Conservation (phyloP, 345 rosid genomes). For the Psidium guajava region DNA sequence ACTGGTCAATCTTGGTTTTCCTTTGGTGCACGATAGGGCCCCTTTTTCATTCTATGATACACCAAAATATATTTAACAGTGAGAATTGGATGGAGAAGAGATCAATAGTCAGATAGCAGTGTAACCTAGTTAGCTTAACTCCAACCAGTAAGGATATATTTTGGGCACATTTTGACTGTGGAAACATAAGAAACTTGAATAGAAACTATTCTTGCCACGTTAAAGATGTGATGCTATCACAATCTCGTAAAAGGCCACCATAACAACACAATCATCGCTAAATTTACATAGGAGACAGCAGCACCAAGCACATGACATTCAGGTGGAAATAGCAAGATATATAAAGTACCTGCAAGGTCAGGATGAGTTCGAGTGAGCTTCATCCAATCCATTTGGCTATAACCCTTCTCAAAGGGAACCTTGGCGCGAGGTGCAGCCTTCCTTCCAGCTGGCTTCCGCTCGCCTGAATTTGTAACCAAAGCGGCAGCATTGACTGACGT, state of each 20-base stretch:
- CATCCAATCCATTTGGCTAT: constrained; percentile 88
- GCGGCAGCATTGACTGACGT: constrained; percentile 14
- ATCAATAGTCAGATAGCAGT: neutral
- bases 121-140: neutral
- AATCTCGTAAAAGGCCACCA: neutral
- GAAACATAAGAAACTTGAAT: neutral
- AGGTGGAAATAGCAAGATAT: neutral
- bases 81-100: neutral
- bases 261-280: neutral
- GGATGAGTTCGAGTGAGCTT: constrained; percentile 69
- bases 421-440: constrained; percentile 55
- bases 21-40: neutral
- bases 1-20: neutral
- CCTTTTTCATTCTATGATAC: neutral
- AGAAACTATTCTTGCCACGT: neutral
- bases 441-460: constrained; percentile 20
- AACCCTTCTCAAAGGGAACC: constrained; percentile 90
- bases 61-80: neutral
- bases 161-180: neutral
- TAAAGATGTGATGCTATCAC: neutral
- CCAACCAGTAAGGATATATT: neutral
- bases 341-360: constrained; percentile 77
- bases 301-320: neutral
- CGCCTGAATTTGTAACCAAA: constrained; percentile 7
- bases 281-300: neutral